Conservation (phyloP, 805 yeast species). For the Yarrowia osloensis region DNA sequence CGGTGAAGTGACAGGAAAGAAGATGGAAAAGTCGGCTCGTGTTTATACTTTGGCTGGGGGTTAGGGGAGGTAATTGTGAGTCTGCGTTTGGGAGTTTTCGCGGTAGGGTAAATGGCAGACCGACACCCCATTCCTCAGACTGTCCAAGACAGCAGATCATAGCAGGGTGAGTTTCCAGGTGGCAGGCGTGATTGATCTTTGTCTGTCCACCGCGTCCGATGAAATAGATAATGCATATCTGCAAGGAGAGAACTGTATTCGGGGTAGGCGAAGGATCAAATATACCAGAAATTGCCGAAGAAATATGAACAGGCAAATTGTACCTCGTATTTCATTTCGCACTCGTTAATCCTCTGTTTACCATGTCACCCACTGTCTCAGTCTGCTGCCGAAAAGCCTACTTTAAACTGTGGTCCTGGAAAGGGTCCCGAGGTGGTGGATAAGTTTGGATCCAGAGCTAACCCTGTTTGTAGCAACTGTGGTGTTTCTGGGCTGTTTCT, state of each 20-base stretch:
- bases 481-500: neutral
- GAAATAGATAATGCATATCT: neutral
- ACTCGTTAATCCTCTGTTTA: too few species aligned
- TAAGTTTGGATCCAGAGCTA: neutral
- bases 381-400: neutral
- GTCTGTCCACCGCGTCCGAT: too few species aligned
- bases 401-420: neutral
- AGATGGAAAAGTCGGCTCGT: neutral
- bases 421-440: neutral
- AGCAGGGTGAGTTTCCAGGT: neutral
- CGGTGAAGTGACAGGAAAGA: neutral
- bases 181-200: neutral
- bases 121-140: too few species aligned
- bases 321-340: too few species aligned
- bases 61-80: slow-evolving; percentile 23
- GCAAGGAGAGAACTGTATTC: too few species aligned
- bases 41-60: slow-evolving; percentile 10
- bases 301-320: too few species aligned
- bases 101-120: slow-evolving; percentile 6
- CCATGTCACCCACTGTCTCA: too few species aligned
- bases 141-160: neutral
- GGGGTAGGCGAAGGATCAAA: too few species aligned
- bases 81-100: neutral
- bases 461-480: neutral
- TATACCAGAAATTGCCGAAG: too few species aligned